Evolutionary conservation across 1,139 yeast species (phyloP), one percentile per base, ranked within the genome.

Genomic region (Debaryomyces sp.): DNA sequence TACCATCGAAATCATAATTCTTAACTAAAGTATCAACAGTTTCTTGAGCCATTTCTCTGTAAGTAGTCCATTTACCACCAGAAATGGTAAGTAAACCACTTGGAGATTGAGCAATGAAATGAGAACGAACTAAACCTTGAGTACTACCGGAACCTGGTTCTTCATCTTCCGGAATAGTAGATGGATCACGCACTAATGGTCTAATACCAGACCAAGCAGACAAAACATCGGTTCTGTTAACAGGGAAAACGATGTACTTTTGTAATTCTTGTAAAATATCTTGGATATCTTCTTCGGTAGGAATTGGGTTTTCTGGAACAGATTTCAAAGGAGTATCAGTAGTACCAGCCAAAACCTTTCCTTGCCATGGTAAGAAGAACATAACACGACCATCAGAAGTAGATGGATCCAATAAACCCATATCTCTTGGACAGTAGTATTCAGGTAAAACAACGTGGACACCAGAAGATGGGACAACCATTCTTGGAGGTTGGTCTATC

Each of bases 61-160:
- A 92, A 37, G 98, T 92, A 49, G 98, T 92, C 98, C 98, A 92
- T 73, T 92, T 92, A 69, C 98, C 98, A 62, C 98, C 98, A 26
- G 96, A 87, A 59, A 92, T 88, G 44, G 98, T 92, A 45, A 92
- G 78, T 58, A 92, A 79, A 22, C 94, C 95, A 45, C 87, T 77
- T 50, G 78, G 82, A 21, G 96, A 82, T 41, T 83, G 79, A 59
- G 87, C 80, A 52, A 92, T 80, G 64, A 92, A 77, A 70, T 92
- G 98, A 58, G 90, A 88, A 73, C 98, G 85, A 46, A 92, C 98
- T 55, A 92, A 79, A 48, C 91, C 94, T 70, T 89, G 95, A 44
- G 94, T 87, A 30, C 80, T 64, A 45, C 78, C 78, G 33, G 70
- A 27, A 18, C 38, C 38, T 8, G 75, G 68, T 50, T 74, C 80